Base-by-base conservation (phyloP, 108 stramenopile species). In the Epithemia pelagica region DNA sequence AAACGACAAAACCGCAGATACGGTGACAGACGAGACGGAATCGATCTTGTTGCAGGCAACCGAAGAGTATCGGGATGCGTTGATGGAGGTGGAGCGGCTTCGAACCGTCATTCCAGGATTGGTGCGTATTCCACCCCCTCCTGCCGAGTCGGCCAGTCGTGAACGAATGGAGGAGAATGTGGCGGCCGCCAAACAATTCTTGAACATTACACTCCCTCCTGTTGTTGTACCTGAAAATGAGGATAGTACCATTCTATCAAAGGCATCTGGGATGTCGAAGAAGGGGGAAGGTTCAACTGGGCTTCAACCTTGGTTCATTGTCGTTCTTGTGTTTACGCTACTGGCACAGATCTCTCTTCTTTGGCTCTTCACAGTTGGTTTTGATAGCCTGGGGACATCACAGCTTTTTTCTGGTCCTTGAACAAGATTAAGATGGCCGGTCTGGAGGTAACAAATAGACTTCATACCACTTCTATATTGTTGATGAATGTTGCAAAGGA, bases 41-140 rank as follows among this genome's bases (percentile, higher is more conserved):
- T 58, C 65, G 19, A 57, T 83, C 19, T 25, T 58, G 46, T 8
- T 53, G 51, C 37, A 15, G 37, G 72, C 83, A 0, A 71, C 75
- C 53, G 30, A 57, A 20, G 66, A 72, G 27, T 89, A 84, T 58
- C 81, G 84, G 58, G 59, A 66, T 8, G 85, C 88, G 22, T 74
- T 86, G 23, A 30, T 46, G 10, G 51, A 75, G 32, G 88, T 86
- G 58, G 71, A 86, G 58, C 15, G 66, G 25, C 66, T 89, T 55
- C 76, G 88, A 58, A 82, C 75, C 33, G 69, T 89, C 19, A 58
- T 86, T 52, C 85, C 85, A 29, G 88, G 88, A 26, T 69, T 75
- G 10, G 63, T 83, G 25, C 84, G 84, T 26, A 78, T 80, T n/a
- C 83, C 86, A 23, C 86, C 86, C 24, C 79, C 65, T 23, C n/a